Evolutionary conservation across 129 eudicot species (phyloP), one percentile per base, ranked within the genome.

Genomic region (Tagetes erecta): DNA sequence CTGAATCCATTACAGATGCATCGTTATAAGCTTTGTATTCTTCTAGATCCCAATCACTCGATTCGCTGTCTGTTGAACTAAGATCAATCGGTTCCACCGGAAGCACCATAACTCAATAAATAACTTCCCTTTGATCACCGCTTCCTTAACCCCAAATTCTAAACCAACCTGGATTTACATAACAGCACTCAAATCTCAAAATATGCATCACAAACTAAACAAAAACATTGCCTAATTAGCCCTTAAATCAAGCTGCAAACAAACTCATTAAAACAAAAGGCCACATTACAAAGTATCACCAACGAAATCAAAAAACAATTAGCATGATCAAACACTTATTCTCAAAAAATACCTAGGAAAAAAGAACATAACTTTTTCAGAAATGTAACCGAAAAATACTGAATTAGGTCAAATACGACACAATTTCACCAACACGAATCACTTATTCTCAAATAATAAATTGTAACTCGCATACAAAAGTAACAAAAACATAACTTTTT

Each of bases 31-130:
- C 64, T 47, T 73, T 78, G 71, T 85, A 83, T 9, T 51, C 36
- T 10, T 82, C 94, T 59, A 89, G 52, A 80, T 84, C 90, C 83
- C 92, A 84, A 40, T 84, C 84, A 76, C 80, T 83, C 1, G 85
- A 85, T 51, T 90, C 96, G 57, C 88, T 85, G 39, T 87, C 96
- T 10, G 91, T 73, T 0, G 94, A 90, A 76, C 85, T 79, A 62
- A 85, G 72, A 66, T 80, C 84, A 52, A 90, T 83, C 3, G 74
- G 67, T 7, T 74, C 77, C 84, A 57, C 64, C 9, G 44, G 20
- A 30, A 65, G 66, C 84, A 56, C 76, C 44, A 76, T 52, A 67
- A 57, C 59, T 51, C 65, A 80, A 77, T 40, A 9, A 71, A 50
- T 58, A 52, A 52, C 33, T 46, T 36, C 75, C 68, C 67, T n/a